phyloP scores from a whole-genome alignment of 441 rosid genomes.

The Euphorbia celastroides region DNA sequence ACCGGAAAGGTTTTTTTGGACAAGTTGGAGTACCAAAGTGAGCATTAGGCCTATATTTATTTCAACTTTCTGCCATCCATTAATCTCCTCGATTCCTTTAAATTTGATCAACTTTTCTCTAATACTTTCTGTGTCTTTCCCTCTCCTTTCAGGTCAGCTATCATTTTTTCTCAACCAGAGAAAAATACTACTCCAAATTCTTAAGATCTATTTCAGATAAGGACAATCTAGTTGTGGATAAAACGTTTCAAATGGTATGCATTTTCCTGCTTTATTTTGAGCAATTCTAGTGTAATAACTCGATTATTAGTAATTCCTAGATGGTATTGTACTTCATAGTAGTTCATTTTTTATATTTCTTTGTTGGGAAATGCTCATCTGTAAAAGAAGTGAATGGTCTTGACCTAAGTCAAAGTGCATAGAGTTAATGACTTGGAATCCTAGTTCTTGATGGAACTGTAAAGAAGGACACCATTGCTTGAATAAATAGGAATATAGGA shows the following conservation, averaged over 20 bases:
- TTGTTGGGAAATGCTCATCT: neutral
- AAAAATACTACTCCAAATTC: constrained; percentile 32
- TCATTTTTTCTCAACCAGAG: constrained; percentile 41
- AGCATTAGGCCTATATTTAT: too few relatives aligned
- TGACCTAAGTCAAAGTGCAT: constrained; percentile 1
- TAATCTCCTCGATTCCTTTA: neutral
- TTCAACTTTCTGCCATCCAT: constrained; percentile 1
- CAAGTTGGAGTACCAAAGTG: too few relatives aligned
- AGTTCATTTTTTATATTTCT: neutral
- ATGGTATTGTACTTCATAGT: neutral
- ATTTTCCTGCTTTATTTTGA: constrained; percentile 11
- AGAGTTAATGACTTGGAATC: neutral
- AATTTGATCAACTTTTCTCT: neutral
- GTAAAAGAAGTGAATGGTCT: neutral
- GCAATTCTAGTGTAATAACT: neutral
- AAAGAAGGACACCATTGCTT: neutral
- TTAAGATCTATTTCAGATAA: constrained; percentile 49
- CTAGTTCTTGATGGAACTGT: neutral
- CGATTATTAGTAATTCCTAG: neutral
- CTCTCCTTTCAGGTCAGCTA: constrained; percentile 38
- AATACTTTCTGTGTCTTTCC: constrained; percentile 9
- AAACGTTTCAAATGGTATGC: constrained; percentile 47
- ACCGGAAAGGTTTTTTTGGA: too few relatives aligned
- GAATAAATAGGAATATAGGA: neutral
- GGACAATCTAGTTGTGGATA: constrained; percentile 35